Conservation (phyloP, 805 yeast species). For the Wickerhamiella dianesei region DNA sequence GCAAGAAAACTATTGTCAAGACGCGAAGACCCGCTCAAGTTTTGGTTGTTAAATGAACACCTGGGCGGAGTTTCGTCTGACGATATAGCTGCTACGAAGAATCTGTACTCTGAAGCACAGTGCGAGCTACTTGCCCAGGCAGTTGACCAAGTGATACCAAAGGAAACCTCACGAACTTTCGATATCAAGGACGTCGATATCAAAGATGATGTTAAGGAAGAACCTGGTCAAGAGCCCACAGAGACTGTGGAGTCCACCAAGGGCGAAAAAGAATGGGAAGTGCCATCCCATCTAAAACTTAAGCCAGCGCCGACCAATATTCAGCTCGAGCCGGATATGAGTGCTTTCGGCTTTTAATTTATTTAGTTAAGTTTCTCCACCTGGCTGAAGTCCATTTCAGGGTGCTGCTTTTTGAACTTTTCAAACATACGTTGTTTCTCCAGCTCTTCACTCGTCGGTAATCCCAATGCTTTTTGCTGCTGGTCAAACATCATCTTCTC, state of each 20-base stretch:
- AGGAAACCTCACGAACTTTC: no score
- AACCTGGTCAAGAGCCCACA: neutral
- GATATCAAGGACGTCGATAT: no score
- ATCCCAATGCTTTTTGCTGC: constrained; percentile 29
- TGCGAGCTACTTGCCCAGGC: neutral
- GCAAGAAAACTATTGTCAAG: neutral
- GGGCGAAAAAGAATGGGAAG: constrained; percentile 11
- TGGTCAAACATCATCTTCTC: constrained; percentile 38
- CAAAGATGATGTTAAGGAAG: no score
- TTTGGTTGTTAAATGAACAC: neutral
- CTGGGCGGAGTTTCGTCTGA: neutral
- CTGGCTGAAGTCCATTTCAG: constrained; percentile 31
- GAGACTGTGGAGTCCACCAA: neutral
- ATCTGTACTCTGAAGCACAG: constrained; percentile 23
- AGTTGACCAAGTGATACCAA: neutral
- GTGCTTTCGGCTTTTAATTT: constrained; percentile 45
- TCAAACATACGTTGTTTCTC: constrained; percentile 25
- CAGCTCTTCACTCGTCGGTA: constrained; percentile 29
- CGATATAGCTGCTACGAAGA: neutral
- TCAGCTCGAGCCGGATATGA: constrained; percentile 66
- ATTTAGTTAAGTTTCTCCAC: constrained; percentile 14
- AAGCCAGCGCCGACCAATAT: constrained; percentile 38
- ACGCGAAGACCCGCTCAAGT: neutral
- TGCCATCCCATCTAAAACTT: constrained; percentile 1
- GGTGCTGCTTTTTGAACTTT: constrained; percentile 31